Evolutionary conservation across 768 basidiomycete species (phyloP), one percentile per base, ranked within the genome.

Genomic region (Zangia roseola): DNA sequence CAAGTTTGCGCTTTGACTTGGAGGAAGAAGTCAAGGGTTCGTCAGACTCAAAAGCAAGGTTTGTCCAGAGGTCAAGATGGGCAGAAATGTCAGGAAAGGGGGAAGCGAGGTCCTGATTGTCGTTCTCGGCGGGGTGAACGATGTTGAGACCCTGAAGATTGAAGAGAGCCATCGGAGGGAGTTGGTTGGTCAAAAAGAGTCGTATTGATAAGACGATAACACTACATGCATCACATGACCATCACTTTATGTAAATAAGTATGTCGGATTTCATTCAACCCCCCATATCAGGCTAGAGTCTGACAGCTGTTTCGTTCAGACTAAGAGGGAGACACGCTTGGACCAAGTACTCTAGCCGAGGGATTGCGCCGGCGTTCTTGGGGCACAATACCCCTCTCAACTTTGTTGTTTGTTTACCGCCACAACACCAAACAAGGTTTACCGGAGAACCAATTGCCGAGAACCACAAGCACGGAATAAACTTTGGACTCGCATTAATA

Each of bases 51-150:
- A 93, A 93, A 8, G 82, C 69, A 47, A 92, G 75, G 67, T 88
- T 84, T 13, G 88, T 86, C 91, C 91, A 93, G 45, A 93, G 74
- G 65, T 86, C 84, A 45, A 90, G 82, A 64, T 88, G 88, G 0
- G 88, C 83, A 17, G 76, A 75, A 46, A 91, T 75, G 69, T 92
- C 90, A 10, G 86, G 84, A 62, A 82, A 88, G 0, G 83, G 72
- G 0, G 81, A 73, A 0, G 80, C 69, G 52, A 89, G 77, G 21
- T 88, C 74, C 51, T 88, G 79, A 24, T 67, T 10, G 52, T 74
- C 68, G 8, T 61, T 45, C 16, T 65, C 68, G n/a, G 69, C 58
- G 35, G 84, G 77, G 38, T 84, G 82, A 45, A 93, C 77, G 68
- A 91, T 73, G 69, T 92, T 91, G 65, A 93, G 84, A 25, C 90